A percentile compares a stretch with the other conserved stretches of the same genome.
Evolutionary conservation across 495 filamentous ascomycete species (phyloP).

Genomic region (Astrothelium macrocarpum): DNA sequence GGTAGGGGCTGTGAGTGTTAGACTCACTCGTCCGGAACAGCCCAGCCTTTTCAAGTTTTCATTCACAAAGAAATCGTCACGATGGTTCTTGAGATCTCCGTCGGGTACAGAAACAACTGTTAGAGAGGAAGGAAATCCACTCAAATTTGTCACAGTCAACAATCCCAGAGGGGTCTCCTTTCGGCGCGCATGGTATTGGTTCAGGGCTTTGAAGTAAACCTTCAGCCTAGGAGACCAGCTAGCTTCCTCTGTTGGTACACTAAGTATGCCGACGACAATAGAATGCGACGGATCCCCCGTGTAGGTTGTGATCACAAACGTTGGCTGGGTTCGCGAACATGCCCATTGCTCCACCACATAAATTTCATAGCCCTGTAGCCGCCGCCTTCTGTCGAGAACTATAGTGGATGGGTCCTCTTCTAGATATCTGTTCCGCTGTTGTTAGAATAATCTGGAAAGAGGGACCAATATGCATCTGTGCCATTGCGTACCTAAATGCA

Average conservation of each 20-base stretch:
- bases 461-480: background rate
- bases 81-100: constrained; percentile 71
- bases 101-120: constrained; percentile 83
- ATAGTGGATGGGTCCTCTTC: constrained; percentile 74
- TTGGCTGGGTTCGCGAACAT: constrained; percentile 80
- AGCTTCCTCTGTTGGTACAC: constrained; percentile 70
- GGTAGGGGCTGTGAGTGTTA: constrained; percentile 66
- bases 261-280: constrained; percentile 70
- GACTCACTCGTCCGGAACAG: constrained; percentile 79
- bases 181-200: constrained; percentile 67
- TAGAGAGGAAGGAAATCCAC: constrained; percentile 76
- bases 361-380: constrained; percentile 76
- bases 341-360: constrained; percentile 98
- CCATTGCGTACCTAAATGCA: constrained; percentile 27
- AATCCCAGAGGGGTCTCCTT: constrained; percentile 77
- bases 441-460: background rate
- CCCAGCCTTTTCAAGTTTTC: constrained; percentile 87
- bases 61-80: constrained; percentile 85
- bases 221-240: constrained; percentile 69
- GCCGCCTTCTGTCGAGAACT: constrained; percentile 58
- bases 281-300: constrained; percentile 76
- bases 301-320: constrained; percentile 86
- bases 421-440: constrained; percentile 50
- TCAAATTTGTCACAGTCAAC: constrained; percentile 89
- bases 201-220: constrained; percentile 78